Conservation (phyloP, 495 filamentous ascomycete genomes). For the Letharia lupina region DNA sequence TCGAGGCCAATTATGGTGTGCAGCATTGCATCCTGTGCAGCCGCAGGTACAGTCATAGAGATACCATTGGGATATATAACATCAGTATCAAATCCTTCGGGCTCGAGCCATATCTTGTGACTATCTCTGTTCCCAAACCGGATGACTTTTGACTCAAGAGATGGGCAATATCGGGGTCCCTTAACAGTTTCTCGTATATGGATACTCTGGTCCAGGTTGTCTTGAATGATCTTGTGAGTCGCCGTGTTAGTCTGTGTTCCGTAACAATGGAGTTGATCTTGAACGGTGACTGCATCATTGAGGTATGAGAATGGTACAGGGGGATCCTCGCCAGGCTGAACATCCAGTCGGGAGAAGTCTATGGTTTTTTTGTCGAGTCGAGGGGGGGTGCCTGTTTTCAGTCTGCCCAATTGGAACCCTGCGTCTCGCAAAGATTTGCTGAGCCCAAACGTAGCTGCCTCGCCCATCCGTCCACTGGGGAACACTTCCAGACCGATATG, state of each 20-base stretch:
- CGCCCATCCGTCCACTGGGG: conserved; percentile 87
- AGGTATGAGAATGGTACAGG: conserved; percentile 89
- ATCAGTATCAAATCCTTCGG: conserved; percentile 86
- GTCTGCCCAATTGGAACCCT: conserved; percentile 80
- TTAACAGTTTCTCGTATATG: conserved; percentile 95
- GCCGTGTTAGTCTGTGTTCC: conserved; percentile 75
- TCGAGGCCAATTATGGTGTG: conserved; percentile 80
- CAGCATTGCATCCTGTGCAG: conserved; percentile 74
- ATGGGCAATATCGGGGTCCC: conserved; percentile 91
- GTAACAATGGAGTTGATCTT: conserved; percentile 75
- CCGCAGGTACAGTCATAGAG: conserved; percentile 87
- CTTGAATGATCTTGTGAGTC: conserved; percentile 75
- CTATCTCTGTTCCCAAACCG: conserved; percentile 68
- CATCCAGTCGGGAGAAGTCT: conserved; percentile 60
- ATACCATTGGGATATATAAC: conserved; percentile 95
- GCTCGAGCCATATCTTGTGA: conserved; percentile 93
- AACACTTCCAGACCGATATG: conserved; percentile 81
- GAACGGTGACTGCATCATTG: conserved; percentile 63
- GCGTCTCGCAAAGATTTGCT: conserved; percentile 86
- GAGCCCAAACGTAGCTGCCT: conserved; percentile 86
- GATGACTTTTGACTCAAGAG: conserved; percentile 88
- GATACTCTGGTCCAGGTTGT: conserved; percentile 83
- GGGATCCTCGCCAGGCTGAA: conserved; percentile 74
- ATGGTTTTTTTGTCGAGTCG: conserved; percentile 77
- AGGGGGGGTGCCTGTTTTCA: conserved; percentile 95